These are phyloP conservation scores for Cephaloascus fragrans DNA, from an alignment of 805 yeast genomes.

Conservation along the genomic window DNA sequence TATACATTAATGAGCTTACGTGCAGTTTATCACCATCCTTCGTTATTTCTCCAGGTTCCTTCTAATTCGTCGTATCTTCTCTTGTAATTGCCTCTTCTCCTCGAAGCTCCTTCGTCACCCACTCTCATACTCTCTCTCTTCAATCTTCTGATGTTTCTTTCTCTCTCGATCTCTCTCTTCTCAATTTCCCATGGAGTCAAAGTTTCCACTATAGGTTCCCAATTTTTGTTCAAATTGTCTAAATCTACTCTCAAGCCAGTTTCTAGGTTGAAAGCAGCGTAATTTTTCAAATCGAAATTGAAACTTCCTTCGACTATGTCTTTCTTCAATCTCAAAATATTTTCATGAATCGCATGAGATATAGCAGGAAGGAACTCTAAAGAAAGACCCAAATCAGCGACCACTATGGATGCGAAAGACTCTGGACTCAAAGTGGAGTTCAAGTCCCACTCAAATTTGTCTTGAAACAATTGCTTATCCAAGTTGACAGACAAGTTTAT, in stretches of 20 bases:
- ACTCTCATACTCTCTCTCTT: slow-evolving; percentile 84
- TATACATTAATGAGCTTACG: too few relatives aligned
- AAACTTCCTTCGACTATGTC: slow-evolving; percentile 62
- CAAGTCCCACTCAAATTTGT: slow-evolving; percentile 92
- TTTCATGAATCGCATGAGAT: slow-evolving; percentile 78
- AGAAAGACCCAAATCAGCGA: slow-evolving; percentile 72
- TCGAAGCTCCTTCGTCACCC: slow-evolving; percentile 31
- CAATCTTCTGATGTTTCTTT: slow-evolving; percentile 80
- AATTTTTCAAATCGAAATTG: slow-evolving; percentile 30
- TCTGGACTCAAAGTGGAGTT: slow-evolving; percentile 60
- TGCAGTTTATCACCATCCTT: too few relatives aligned
- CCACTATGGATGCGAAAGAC: slow-evolving; percentile 71
- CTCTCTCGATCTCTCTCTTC: slow-evolving; percentile 89
- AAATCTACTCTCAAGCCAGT: slow-evolving; percentile 67
- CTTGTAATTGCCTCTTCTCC: slow-evolving; percentile 33
- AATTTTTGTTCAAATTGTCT: slow-evolving; percentile 68
- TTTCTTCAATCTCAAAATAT: slow-evolving; percentile 62
- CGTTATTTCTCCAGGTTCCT: slow-evolving; percentile 9
- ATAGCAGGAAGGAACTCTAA: slow-evolving; percentile 87
- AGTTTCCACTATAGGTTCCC: slow-evolving; percentile 85
- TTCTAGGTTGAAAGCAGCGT: slow-evolving; percentile 24
- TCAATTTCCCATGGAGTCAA: slow-evolving; percentile 90
- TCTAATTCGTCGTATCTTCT: slow-evolving; percentile 47
- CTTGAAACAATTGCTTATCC: slow-evolving; percentile 78
- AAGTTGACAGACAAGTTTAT: slow-evolving; percentile 75